Evolutionary conservation across 2,329 filamentous ascomycete genomes (phyloP).

Genomic region (Pochonia chlamydosporia): DNA sequence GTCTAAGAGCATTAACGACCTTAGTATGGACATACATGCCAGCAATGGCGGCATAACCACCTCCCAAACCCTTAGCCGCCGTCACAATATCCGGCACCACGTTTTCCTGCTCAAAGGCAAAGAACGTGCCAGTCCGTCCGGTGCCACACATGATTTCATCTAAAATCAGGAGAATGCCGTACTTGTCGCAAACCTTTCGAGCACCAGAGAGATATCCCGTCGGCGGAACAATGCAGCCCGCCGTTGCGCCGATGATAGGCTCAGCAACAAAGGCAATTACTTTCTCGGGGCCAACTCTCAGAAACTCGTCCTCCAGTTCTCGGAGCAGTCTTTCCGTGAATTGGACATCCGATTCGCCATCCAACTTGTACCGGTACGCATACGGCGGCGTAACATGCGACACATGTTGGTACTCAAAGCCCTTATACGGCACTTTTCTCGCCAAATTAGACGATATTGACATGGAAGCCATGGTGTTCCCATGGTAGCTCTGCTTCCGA

Average conservation of each 20-base stretch:
- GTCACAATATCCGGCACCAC: constrained; percentile 57
- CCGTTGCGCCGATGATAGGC: constrained; percentile 40
- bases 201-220: constrained; percentile 50
- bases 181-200: constrained; percentile 45
- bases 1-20: constrained; percentile 5
- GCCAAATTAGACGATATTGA: constrained; percentile 27
- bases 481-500: constrained; percentile 41
- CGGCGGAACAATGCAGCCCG: constrained; percentile 45
- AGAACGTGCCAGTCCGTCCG: constrained; percentile 54
- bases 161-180: constrained; percentile 50
- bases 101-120: constrained; percentile 59
- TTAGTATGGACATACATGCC: constrained; percentile 2
- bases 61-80: constrained; percentile 60
- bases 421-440: constrained; percentile 21
- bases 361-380: constrained; percentile 4
- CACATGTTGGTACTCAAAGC: constrained; percentile 18
- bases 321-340: constrained; percentile 34
- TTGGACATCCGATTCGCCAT: constrained; percentile 29
- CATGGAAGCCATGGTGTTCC: constrained; percentile 42
- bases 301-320: constrained; percentile 43
- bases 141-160: constrained; percentile 66
- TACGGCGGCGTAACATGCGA: constrained; percentile 20
- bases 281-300: constrained; percentile 36
- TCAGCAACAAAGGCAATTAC: constrained; percentile 46
- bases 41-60: constrained; percentile 44